Base-by-base conservation (phyloP, 768 basidiomycete species). In the Pleurotus citrinopileatus region DNA sequence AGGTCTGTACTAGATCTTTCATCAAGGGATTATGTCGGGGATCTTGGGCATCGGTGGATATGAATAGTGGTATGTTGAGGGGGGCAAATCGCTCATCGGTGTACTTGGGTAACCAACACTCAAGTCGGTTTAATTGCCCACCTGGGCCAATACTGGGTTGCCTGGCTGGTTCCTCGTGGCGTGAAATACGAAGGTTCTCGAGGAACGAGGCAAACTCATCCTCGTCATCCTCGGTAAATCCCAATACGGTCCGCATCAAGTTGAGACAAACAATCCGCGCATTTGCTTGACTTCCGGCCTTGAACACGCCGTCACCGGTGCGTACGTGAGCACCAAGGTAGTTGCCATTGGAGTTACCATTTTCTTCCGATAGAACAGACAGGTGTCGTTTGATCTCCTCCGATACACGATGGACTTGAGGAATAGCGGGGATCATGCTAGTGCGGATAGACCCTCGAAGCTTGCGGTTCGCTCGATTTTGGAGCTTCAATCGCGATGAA, bases 241-340 rank as follows among this genome's bases (percentile, higher is more conserved):
- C 74, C 37, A 89, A 70, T 32, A 77, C 67, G 9, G 68, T 67
- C 12, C 69, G 71, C 3, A 90, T 70, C 2, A 91, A 71, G 57
- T 71, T 74, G 73, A 78, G 78, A 83, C 85, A 91, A 19, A 82
- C 60, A 7, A 61, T 55, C 36, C 77, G 72, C 25, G 78, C 68
- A 32, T 79, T 87, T 23, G 50, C 55, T 15, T 61, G 59, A 4
- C 74, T 72, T 9, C 74, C 67, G 15, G 57, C 60, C 57, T 69
- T 70, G 64, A 91, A 94, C 0, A 69, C 59, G 1, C 88, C 86
- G 58, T 91, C 89, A 3, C 84, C 84, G 5, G 89, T 60, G 5
- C 91, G 81, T 2, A 92, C 64, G 61, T 92, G 89, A 2, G 78
- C 78, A 1, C 80, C 86, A 19, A 87, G 63, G 61, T 84, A 92